Evolutionary conservation across 345 rosid species (phyloP), one percentile per base, ranked within the genome.

Genomic region (Populus deltoides): DNA sequence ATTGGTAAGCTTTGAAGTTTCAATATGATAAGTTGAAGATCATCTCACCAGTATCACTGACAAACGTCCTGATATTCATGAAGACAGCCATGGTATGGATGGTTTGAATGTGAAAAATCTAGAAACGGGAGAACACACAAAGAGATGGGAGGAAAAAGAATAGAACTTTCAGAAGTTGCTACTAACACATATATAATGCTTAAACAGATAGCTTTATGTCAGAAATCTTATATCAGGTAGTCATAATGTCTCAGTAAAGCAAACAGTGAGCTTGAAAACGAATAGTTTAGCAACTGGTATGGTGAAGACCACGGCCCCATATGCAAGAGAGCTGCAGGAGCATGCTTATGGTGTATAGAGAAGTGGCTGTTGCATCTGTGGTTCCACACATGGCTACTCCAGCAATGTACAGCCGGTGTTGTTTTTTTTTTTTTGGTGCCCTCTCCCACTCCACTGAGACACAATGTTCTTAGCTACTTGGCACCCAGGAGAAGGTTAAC

Each of bases 1-100:
- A 51, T 27, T 9, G 82, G 81, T 86, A 70, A 73, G 70, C 35
- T 57, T 77, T 66, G 38, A 71, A 71, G 38, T 75, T 73, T 55
- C n/a, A 36, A 36, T 53, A 53, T 20, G 57, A 62, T 36, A 27
- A 16, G 18, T 22, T 25, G 7, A 15, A 55, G 33, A 33, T 69
- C 45, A 22, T 10, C 27, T 69, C 2, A 45, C 63, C 33, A 27
- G 29, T 17, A 41, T 59, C 20, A 51, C 6, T 36, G 36, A 27
- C 66, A 18, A 12, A 31, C 51, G 7, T 35, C 41, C 49, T 25
- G 8, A 18, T 25, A 22, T 66, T 63, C 25, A 16, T 29, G 29
- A n/a, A 10, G 61, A 75, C 43, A 63, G 41, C 66, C 66, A 20
- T 25, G 12, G 66, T 20, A 22, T 61, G 24, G 29, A 18, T 4